Evolutionary conservation across 306 rosid species (phyloP).

Genomic region (Gillenia trifoliata): DNA sequence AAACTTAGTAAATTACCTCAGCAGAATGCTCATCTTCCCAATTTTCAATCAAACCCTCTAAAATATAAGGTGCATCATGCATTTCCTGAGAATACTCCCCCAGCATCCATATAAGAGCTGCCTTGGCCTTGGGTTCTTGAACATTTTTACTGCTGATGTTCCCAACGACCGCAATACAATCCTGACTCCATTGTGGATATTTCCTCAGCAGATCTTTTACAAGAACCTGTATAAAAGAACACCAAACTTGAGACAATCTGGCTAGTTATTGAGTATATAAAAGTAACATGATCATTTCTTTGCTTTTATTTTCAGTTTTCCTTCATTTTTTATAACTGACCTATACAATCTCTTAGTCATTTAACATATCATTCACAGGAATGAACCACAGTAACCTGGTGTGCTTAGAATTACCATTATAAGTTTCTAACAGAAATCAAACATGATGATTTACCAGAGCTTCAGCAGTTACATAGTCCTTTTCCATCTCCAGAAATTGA

Average conservation of each 20-base stretch:
- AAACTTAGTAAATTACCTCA: conserved; percentile 48
- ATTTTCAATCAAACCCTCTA: conserved; percentile 80
- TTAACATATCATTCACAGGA: conserved; percentile 12
- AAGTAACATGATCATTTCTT: conserved; percentile 5
- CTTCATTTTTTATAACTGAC: not conserved
- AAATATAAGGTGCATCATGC: conserved; percentile 91
- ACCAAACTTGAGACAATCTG: conserved; percentile 22
- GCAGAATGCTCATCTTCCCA: conserved; percentile 98
- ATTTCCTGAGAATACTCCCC: conserved; percentile 98
- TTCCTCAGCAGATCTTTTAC: conserved; percentile 94
- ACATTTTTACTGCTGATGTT: conserved; percentile 95
- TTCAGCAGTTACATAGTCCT: conserved; percentile 98
- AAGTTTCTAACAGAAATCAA: not conserved
- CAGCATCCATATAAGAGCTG: conserved; percentile 98
- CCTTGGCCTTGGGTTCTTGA: conserved; percentile 98
- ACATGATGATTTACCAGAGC: conserved; percentile 69
- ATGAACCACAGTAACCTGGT: conserved; percentile 1
- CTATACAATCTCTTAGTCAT: not conserved
- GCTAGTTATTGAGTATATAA: conserved; percentile 8
- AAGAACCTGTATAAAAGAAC: conserved; percentile 67
- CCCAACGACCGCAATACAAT: conserved; percentile 99
- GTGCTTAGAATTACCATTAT: conserved; percentile 9
- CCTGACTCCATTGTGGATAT: conserved; percentile 99
- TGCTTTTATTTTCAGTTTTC: not conserved
- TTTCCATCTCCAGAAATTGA: conserved; percentile 99